A percentile compares a stretch with the other conserved stretches of the same genome.
phyloP scores from a whole-genome alignment of 202 grass and related monocot species.

The Schoenoplectus triqueter region DNA sequence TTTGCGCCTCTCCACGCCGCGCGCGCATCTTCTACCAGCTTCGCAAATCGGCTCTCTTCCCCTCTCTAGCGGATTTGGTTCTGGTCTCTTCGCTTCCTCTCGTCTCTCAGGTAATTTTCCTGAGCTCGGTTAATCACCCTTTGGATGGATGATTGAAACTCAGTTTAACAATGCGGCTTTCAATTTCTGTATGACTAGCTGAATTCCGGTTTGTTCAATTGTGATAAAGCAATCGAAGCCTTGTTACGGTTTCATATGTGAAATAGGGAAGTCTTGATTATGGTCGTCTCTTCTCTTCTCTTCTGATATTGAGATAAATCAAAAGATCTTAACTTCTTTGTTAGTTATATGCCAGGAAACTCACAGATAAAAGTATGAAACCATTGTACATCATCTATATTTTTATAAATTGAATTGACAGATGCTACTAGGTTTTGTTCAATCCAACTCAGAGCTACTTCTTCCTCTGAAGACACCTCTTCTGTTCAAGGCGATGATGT shows the following conservation, averaged over 20 bases:
- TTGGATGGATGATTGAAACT: background rate
- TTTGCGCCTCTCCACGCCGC: background rate
- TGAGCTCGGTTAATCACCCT: background rate
- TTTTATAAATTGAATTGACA: slow-evolving; percentile 38
- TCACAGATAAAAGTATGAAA: background rate
- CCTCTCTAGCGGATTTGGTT: background rate
- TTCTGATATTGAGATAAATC: background rate
- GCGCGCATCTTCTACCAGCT: slow-evolving; percentile 26
- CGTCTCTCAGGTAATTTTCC: slow-evolving; percentile 43
- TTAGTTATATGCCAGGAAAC: slow-evolving; percentile 1
- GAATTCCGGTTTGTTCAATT: background rate
- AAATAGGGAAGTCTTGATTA: background rate
- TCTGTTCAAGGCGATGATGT: slow-evolving; percentile 42
- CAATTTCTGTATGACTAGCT: background rate
- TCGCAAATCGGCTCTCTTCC: slow-evolving; percentile 25
- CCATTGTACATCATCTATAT: background rate
- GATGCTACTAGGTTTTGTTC: slow-evolving; percentile 50
- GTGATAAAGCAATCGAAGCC: background rate
- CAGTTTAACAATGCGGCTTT: background rate
- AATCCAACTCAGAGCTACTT: slow-evolving; percentile 44
- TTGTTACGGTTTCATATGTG: background rate
- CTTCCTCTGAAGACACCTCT: slow-evolving; percentile 58
- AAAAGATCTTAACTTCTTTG: background rate
- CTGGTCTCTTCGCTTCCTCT: slow-evolving; percentile 31
- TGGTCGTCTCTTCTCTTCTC: background rate